phyloP scores from a whole-genome alignment of 305 asterid genomes.

The Solanum chacoense region DNA sequence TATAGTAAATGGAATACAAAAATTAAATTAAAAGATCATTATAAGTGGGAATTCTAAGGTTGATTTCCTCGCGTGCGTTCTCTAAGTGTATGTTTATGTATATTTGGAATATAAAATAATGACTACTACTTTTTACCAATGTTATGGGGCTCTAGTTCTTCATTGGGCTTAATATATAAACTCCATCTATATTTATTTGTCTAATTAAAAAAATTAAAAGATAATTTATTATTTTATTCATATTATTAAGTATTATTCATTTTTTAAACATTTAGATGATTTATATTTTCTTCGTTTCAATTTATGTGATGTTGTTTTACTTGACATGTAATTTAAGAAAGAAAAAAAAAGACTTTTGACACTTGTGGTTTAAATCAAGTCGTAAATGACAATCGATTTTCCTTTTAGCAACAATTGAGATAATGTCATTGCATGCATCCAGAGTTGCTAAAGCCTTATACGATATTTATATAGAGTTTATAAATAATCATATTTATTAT shows the following conservation, averaged over 20 bases:
- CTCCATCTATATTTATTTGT: not conserved
- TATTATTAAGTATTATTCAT: too few species aligned
- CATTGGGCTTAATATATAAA: not conserved
- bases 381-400: not conserved
- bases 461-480: not conserved
- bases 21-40: not conserved
- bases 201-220: not conserved
- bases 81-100: not conserved
- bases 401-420: not conserved
- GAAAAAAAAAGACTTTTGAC: too few species aligned
- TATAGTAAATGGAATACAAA: not conserved
- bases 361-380: not conserved
- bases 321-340: not conserved
- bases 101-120: not conserved
- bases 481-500: too few species aligned
- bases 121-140: not conserved
- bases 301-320: not conserved
- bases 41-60: slow-evolving; percentile 22
- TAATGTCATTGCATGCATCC: not conserved
- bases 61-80: slow-evolving; percentile 56
- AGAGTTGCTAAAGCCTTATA: not conserved
- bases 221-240: too few species aligned
- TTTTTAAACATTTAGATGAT: not conserved
- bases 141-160: not conserved
- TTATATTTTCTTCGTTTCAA: not conserved